Base-by-base conservation (phyloP, 75 land plant species). In the Ceratopteris richardii region DNA sequence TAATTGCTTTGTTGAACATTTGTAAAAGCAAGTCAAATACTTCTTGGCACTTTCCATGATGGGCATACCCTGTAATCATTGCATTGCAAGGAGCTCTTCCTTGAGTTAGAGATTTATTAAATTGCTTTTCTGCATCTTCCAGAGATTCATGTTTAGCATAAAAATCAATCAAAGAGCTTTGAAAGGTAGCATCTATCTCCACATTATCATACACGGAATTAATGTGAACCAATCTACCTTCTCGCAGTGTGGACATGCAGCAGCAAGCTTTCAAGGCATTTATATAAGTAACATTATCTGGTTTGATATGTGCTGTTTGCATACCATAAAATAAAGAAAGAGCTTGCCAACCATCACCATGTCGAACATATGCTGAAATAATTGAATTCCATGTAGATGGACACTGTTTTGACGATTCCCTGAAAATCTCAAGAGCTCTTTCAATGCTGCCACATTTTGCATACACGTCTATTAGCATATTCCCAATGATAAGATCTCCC, bases 201-300 rank as follows among this genome's bases (percentile, higher is more conserved):
- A 33, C 37, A 33, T 33, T 33, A 9, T 9, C 3, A 9, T 33
- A 33, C 37, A 33, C 9, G 7, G 9, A 3, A 33, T 33, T 3
- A 9, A 33, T 71, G 51, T 87, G 91, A 54, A 78, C 60, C 29
- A 74, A 74, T 64, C 9, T 20, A 13, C 87, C 91, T 44, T 75
- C 79, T 39, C 31, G 62, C 37, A 77, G 44, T 22, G 68, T 74
- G 29, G 56, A 29, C 28, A 79, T 56, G 51, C 61, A 67, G 10
- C 82, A 74, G 58, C 92, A 87, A n/a, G 87, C 84, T 67, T 78
- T 78, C 12, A 79, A 66, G 19, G 84, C 71, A 52, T 77, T 81
- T 9, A 81, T 78, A 16, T 81, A 55, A 1, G 88, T 80, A n/a
- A 82, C 66, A 63, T 79, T 75, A 56, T 81, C 78, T 5, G 76